Conservation (phyloP, 495 filamentous ascomycete species). For the Elasticomyces elasticus region DNA sequence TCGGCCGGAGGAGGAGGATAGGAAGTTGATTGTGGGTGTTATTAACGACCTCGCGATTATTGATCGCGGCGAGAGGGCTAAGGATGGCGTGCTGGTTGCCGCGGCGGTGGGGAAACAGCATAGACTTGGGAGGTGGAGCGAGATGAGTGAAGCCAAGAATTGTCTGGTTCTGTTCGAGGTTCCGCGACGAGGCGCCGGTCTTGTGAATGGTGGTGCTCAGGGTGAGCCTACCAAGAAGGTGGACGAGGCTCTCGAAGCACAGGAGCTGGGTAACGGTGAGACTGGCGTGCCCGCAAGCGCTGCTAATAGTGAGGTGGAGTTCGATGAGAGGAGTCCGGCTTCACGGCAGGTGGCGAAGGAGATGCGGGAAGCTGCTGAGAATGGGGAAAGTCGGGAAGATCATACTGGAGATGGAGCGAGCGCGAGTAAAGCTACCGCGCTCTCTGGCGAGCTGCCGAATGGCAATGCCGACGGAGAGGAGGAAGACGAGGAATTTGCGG, state of each 20-base stretch:
- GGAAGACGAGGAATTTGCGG: neutral
- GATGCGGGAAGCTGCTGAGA: neutral
- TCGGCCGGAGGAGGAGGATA: neutral
- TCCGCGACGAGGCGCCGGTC: constrained; percentile 25
- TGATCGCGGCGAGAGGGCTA: constrained; percentile 59
- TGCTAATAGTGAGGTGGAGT: constrained; percentile 35
- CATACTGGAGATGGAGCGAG: no score
- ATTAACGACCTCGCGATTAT: constrained; percentile 79
- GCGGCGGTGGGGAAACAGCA: constrained; percentile 79
- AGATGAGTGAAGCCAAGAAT: constrained; percentile 53
- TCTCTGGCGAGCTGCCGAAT: neutral
- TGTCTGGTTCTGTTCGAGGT: constrained; percentile 75
- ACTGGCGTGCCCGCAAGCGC: neutral
- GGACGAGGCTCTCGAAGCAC: neutral
- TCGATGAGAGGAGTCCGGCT: constrained; percentile 65
- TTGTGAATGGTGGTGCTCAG: neutral
- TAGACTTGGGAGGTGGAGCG: constrained; percentile 67
- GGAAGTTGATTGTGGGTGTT: constrained; percentile 42
- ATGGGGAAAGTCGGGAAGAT: neutral
- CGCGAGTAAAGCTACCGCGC: no score
- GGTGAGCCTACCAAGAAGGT: neutral
- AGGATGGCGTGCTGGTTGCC: constrained; percentile 68
- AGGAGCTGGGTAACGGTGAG: neutral
- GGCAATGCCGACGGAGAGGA: neutral
- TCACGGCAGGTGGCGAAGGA: constrained; percentile 63